These are phyloP conservation scores for Endothia cerciana DNA, from an alignment of 2,329 filamentous ascomycete species.

Conservation along the genomic window DNA sequence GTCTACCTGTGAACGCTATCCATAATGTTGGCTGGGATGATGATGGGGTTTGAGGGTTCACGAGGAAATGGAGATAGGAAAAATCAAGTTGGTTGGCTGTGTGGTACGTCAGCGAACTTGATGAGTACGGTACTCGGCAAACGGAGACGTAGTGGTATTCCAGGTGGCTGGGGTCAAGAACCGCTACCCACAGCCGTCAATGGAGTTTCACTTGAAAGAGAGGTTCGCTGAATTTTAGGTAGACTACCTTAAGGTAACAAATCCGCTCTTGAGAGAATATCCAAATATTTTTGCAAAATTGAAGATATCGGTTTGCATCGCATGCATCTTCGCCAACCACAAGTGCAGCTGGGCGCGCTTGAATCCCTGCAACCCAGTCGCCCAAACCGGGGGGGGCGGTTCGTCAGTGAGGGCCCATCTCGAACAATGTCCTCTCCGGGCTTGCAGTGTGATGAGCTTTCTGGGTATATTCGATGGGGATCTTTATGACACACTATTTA, in stretches of 20 bases:
- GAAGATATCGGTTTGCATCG: no score
- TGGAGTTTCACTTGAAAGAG: background rate
- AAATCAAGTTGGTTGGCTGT: background rate
- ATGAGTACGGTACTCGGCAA: background rate
- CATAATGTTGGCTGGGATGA: background rate
- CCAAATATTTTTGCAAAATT: no score
- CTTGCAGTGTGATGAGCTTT: background rate
- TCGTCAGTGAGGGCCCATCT: background rate
- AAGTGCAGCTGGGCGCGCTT: background rate
- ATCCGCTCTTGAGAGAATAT: no score
- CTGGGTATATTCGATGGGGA: conserved; percentile 8
- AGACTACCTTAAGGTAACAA: no score
- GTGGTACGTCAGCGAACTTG: conserved; percentile 3
- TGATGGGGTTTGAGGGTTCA: background rate
- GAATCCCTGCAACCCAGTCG: background rate
- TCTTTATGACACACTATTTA: background rate
- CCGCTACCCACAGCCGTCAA: background rate
- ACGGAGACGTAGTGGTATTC: background rate
- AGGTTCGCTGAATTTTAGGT: background rate
- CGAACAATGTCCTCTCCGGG: background rate
- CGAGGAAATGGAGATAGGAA: background rate
- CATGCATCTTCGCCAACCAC: no score
- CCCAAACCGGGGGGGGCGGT: background rate
- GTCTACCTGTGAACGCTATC: background rate
- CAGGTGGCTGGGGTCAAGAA: conserved; percentile 1